Conservation (phyloP, 139 green algal genomes). For the Yamagishiella unicocca region DNA sequence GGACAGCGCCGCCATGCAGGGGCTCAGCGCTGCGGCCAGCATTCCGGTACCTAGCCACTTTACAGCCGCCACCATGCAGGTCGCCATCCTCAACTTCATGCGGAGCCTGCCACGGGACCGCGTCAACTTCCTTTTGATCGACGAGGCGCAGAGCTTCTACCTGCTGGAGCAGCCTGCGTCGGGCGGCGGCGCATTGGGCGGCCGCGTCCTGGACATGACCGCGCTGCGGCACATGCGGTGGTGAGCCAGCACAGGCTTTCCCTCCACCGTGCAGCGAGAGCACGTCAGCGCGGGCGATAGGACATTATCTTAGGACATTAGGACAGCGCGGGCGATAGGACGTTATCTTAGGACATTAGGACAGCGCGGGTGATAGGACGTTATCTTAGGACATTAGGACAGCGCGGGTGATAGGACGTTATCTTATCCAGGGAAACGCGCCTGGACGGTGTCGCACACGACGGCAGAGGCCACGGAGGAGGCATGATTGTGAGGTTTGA, state of each 20-base stretch:
- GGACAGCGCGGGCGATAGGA: no score
- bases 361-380: no score
- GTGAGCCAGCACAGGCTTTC: background rate
- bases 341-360: no score
- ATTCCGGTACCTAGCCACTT: background rate
- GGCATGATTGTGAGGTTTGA: background rate
- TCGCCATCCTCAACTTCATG: slow-evolving; percentile 19
- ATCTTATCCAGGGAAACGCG: background rate
- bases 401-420: no score
- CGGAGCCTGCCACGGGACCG: slow-evolving; percentile 11
- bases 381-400: no score
- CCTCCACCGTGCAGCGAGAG: background rate
- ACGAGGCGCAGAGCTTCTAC: slow-evolving; percentile 37
- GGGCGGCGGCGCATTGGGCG: background rate
- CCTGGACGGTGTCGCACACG: background rate
- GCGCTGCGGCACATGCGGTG: slow-evolving; percentile 19
- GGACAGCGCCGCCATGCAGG: background rate
- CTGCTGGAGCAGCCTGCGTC: background rate
- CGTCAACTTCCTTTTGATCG: slow-evolving; percentile 19
- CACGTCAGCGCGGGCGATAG: background rate
- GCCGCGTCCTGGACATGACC: background rate
- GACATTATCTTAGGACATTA: no score
- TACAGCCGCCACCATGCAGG: background rate
- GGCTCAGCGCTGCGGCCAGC: slow-evolving; percentile 20
- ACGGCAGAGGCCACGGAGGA: background rate